These are phyloP conservation scores for Ballota nigra DNA, from an alignment of 257 asterid species.

Conservation along the genomic window DNA sequence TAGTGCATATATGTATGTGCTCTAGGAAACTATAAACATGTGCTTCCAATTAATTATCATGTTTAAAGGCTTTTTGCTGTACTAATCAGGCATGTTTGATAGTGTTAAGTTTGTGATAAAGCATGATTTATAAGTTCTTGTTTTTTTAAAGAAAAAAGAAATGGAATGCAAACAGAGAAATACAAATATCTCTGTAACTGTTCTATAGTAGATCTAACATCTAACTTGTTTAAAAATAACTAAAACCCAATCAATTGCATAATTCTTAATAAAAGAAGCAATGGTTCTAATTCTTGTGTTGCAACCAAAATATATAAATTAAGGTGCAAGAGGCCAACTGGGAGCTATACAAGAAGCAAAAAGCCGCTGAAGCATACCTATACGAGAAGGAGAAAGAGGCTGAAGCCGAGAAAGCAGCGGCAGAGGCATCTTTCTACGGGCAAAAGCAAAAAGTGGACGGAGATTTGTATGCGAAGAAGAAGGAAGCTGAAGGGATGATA, in stretches of 20 bases:
- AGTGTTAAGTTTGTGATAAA: no score
- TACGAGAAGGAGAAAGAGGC: not conserved
- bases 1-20: no score
- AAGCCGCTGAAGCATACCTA: not conserved
- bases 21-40: no score
- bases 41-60: not conserved
- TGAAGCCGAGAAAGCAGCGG: not conserved
- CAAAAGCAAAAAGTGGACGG: not conserved
- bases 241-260: no score
- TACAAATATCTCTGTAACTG: no score
- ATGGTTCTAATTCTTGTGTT: not conserved
- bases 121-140: no score
- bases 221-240: no score
- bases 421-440: not conserved
- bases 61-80: not conserved
- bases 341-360: slow-evolving; percentile 63
- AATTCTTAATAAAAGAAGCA: not conserved
- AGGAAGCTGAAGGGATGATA: not conserved
- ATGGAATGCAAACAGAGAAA: no score
- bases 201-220: no score
- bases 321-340: slow-evolving; percentile 66
- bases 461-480: not conserved
- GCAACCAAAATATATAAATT: not conserved
- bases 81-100: not conserved
- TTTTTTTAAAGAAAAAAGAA: no score